Base-by-base conservation (phyloP, 108 stramenopile genomes). In the Conticribra guillardii region DNA sequence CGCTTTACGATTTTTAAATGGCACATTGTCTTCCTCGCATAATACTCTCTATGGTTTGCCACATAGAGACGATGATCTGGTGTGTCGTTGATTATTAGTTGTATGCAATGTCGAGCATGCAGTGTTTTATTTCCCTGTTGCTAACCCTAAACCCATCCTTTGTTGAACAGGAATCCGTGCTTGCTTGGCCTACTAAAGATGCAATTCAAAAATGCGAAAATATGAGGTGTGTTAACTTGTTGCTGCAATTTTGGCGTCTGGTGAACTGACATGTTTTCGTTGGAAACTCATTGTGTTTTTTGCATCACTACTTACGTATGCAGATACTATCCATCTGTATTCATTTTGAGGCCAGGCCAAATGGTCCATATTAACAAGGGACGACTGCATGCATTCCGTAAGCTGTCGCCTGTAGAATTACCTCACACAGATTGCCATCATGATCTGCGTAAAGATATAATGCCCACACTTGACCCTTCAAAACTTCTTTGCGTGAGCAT, bases 361-460 rank as follows among this genome's bases (percentile, higher is more conserved):
- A 59, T 89, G 44, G 73, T 94, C 5, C 95, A 94, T 66, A 94
- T 96, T 54, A 92, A 91, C 70, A 96, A 96, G 66, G 95, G 95
- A 2, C 84, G 92, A 17, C 83, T 94, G 1, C 95, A 96, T 69
- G 93, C 93, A 53, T 96, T 96, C 71, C 88, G 93, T 22, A 96
- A 96, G 76, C 51, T 91, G 64, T 63, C 86, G 0, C 53, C 73
- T 3, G 54, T 73, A 21, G 8, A 50, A 29, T 75, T 93, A 22
- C 74, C 73, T 34, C 67, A 74, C 32, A 64, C 50, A 27, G 93
- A 94, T 54, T 94, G 93, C 54, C 90, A 91, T 56, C 54, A 52
- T 14, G 50, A 75, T 22, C 56, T 87, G 8, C 81, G 92, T 4
- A 32, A 77, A 16, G 47, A 59, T 28, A 31, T 54, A 71, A 30